Percentiles rank a stretch among this genome's conserved stretches.
These are phyloP conservation scores for Coniferiporia weirii DNA, from an alignment of 1,284 basidiomycete species.

Conservation along the genomic window DNA sequence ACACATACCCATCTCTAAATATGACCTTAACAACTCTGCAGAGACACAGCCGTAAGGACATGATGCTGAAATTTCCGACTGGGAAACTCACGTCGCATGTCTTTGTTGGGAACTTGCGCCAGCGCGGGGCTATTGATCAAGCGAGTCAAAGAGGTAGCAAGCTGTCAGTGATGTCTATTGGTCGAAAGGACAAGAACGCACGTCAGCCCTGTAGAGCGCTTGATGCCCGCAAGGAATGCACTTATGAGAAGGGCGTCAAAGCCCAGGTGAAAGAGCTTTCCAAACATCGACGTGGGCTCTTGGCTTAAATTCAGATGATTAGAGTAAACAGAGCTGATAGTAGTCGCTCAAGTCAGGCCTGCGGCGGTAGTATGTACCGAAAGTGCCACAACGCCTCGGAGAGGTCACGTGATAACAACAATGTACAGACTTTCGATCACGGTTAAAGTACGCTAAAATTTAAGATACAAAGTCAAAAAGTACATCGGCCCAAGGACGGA, in stretches of 20 bases:
- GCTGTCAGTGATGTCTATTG: not conserved
- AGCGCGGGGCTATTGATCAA: slow-evolving; percentile 51
- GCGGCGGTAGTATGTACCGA: too few species aligned
- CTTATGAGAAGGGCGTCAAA: slow-evolving; percentile 74
- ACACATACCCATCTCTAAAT: slow-evolving; percentile 66
- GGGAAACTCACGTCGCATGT: slow-evolving; percentile 60
- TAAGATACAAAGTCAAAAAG: too few species aligned
- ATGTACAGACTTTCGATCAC: not conserved
- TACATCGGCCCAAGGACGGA: not conserved
- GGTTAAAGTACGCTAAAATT: too few species aligned
- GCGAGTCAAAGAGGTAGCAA: too few species aligned
- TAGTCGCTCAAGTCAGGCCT: too few species aligned
- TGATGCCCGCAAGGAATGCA: slow-evolving; percentile 75
- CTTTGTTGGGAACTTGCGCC: slow-evolving; percentile 73
- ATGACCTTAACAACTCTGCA: slow-evolving; percentile 65
- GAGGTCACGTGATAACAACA: not conserved
- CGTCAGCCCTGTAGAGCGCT: slow-evolving; percentile 77
- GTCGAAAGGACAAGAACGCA: slow-evolving; percentile 33
- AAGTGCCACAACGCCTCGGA: not conserved
- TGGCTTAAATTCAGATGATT: not conserved
- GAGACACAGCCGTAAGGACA: slow-evolving; percentile 12
- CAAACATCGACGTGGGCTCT: slow-evolving; percentile 43
- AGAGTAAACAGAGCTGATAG: not conserved
- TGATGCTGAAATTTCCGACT: not conserved
- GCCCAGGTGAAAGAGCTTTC: slow-evolving; percentile 61